Conservation (phyloP, 2,329 filamentous ascomycete species). For the Ilyonectria destructans region DNA sequence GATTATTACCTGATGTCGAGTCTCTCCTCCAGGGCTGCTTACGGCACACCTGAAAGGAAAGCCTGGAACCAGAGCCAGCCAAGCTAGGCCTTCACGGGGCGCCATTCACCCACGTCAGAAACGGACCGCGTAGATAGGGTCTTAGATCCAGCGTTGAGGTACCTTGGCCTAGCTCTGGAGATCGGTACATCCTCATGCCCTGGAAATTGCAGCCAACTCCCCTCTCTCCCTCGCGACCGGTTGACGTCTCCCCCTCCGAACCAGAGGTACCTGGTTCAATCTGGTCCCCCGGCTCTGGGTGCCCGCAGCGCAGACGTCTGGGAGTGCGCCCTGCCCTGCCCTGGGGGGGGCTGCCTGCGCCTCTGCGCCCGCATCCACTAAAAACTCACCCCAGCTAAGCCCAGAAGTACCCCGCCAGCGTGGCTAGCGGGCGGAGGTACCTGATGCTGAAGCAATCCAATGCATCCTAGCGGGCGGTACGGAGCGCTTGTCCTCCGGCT, state of each 20-base stretch:
- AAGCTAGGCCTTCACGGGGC: constrained; percentile 3
- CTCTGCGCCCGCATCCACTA: constrained; percentile 25
- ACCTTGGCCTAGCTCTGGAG: constrained; percentile 14
- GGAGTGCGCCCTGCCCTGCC: constrained; percentile 18
- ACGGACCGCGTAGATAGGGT: neutral
- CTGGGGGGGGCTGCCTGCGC: constrained; percentile 24
- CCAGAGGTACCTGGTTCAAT: neutral
- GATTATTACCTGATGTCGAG: constrained; percentile 34
- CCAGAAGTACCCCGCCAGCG: constrained; percentile 29
- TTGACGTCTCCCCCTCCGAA: neutral
- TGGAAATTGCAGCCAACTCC: constrained; percentile 27
- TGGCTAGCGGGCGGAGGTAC: constrained; percentile 34
- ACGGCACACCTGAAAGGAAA: constrained; percentile 2
- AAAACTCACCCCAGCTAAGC: constrained; percentile 29
- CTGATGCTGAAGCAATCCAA: constrained; percentile 35
- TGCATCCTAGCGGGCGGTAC: constrained; percentile 28
- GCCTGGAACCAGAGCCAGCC: neutral
- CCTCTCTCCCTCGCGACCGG: constrained; percentile 7
- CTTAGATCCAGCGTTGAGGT: constrained; percentile 7
- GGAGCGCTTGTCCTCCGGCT: neutral
- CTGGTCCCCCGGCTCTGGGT: neutral
- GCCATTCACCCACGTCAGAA: neutral
- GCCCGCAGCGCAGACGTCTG: neutral
- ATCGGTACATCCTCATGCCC: constrained; percentile 29
- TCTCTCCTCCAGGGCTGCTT: constrained; percentile 11